Evolutionary conservation across 2,329 filamentous ascomycete species (phyloP).

Genomic region (Clonostachys byssicola): DNA sequence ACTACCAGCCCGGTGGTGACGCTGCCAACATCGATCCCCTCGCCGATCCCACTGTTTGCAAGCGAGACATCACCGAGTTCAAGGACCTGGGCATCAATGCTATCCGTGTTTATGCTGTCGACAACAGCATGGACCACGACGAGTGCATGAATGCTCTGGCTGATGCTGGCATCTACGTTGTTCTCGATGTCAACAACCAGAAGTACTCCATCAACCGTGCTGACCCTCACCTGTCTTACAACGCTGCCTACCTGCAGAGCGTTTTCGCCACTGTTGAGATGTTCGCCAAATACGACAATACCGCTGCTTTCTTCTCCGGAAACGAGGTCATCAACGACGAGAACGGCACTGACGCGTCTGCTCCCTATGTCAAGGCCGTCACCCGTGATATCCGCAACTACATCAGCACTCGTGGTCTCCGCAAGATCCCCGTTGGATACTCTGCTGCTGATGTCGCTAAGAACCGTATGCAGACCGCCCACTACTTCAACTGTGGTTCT

Average conservation of each 20-base stretch:
- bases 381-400: constrained; percentile 75
- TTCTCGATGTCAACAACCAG: constrained; percentile 87
- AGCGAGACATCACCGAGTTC: constrained; percentile 78
- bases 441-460: constrained; percentile 74
- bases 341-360: constrained; percentile 57
- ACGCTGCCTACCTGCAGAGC: constrained; percentile 76
- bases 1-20: constrained; percentile 60
- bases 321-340: constrained; percentile 76
- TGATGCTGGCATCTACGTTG: constrained; percentile 86
- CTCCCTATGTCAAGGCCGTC: constrained; percentile 74
- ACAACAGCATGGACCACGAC: constrained; percentile 79
- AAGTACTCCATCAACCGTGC: constrained; percentile 82
- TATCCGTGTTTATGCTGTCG: constrained; percentile 86
- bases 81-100: constrained; percentile 85
- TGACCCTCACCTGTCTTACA: constrained; percentile 77
- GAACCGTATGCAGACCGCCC: constrained; percentile 81
- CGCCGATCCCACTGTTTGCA: constrained; percentile 64
- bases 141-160: constrained; percentile 79
- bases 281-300: constrained; percentile 81
- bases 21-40: constrained; percentile 66
- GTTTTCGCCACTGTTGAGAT: constrained; percentile 86
- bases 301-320: constrained; percentile 79
- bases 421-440: constrained; percentile 71
- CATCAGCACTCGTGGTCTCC: constrained; percentile 57
- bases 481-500: constrained; percentile 90